phyloP scores from a whole-genome alignment of 805 yeast species.

The Kazachstania viticola region DNA sequence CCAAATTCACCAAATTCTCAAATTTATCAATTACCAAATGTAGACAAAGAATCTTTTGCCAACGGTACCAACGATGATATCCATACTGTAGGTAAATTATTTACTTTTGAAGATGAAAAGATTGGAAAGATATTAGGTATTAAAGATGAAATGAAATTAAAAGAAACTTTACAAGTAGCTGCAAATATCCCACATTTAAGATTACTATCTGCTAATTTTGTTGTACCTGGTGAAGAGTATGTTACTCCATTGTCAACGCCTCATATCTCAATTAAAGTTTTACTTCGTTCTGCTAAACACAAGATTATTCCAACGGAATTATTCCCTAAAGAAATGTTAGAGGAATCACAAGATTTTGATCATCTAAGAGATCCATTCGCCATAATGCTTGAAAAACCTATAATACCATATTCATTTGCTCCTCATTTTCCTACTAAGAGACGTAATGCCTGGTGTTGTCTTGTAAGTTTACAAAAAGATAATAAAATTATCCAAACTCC shows the following conservation, averaged over 20 bases:
- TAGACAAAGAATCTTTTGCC: slow-evolving; percentile 35
- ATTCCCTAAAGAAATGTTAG: slow-evolving; percentile 23
- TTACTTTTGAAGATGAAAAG: slow-evolving; percentile 46
- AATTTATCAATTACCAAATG: slow-evolving; percentile 72
- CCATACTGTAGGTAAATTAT: slow-evolving; percentile 56
- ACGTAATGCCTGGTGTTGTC: slow-evolving; percentile 50
- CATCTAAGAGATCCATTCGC: slow-evolving; percentile 60
- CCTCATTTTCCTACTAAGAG: slow-evolving; percentile 63
- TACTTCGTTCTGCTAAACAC: slow-evolving; percentile 62
- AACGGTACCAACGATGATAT: slow-evolving; percentile 25
- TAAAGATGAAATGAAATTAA: slow-evolving; percentile 32
- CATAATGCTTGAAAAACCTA: slow-evolving; percentile 57
- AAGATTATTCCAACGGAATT: slow-evolving; percentile 38
- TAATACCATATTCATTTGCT: slow-evolving; percentile 50
- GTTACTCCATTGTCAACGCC: slow-evolving; percentile 65
- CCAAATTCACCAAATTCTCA: slow-evolving; percentile 45
- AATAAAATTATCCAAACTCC: slow-evolving; percentile 68
- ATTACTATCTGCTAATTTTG: slow-evolving; percentile 57
- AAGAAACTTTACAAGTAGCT: slow-evolving; percentile 45
- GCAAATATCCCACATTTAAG: slow-evolving; percentile 56
- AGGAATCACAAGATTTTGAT: slow-evolving; percentile 54
- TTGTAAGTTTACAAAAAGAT: slow-evolving; percentile 64
- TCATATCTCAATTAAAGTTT: slow-evolving; percentile 63
- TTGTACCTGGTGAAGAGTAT: slow-evolving; percentile 73
- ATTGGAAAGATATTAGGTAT: slow-evolving; percentile 48